A percentile compares a stretch with the other conserved stretches of the same genome.
phyloP scores from a whole-genome alignment of 2,329 filamentous ascomycete genomes.

The Sporothrix variecibatus region DNA sequence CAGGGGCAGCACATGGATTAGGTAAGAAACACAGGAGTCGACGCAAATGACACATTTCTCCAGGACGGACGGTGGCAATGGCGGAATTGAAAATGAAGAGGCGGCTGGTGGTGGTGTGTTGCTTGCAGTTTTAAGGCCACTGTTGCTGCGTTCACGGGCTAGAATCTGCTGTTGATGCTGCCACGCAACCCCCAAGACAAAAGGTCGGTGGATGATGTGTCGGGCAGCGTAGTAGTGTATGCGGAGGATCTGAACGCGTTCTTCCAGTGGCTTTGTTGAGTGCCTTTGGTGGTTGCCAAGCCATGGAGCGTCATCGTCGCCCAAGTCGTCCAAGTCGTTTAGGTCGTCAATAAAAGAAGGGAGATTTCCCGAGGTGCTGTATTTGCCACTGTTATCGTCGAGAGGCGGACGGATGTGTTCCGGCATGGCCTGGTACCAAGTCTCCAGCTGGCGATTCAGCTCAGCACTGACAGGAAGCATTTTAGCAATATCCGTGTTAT shows the following conservation, averaged over 20 bases:
- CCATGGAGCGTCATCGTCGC: neutral
- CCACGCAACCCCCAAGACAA: constrained; percentile 41
- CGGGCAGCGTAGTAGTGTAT: constrained; percentile 72
- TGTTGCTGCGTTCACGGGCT: neutral
- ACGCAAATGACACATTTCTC: constrained; percentile 42
- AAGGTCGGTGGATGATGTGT: constrained; percentile 70
- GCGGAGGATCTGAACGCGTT: constrained; percentile 68
- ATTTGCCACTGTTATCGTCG: constrained; percentile 55
- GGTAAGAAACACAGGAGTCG: constrained; percentile 41
- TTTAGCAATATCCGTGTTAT: constrained; percentile 35
- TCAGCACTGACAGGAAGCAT: constrained; percentile 40
- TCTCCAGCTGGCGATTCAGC: constrained; percentile 43
- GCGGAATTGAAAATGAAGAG: neutral
- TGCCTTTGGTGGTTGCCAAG: neutral
- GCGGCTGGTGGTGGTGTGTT: neutral
- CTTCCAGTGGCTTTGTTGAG: constrained; percentile 33
- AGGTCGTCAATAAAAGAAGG: neutral
- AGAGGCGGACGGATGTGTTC: constrained; percentile 50
- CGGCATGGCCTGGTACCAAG: constrained; percentile 44
- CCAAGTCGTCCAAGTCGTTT: neutral
- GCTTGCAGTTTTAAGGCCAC: neutral
- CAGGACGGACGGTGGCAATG: constrained; percentile 34
- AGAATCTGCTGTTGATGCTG: constrained; percentile 16
- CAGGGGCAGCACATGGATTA: constrained; percentile 41
- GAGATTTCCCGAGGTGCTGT: constrained; percentile 41